Evolutionary conservation across 129 eudicot genomes (phyloP), one percentile per base, ranked within the genome.

Genomic region (Scalesia atractyloides): DNA sequence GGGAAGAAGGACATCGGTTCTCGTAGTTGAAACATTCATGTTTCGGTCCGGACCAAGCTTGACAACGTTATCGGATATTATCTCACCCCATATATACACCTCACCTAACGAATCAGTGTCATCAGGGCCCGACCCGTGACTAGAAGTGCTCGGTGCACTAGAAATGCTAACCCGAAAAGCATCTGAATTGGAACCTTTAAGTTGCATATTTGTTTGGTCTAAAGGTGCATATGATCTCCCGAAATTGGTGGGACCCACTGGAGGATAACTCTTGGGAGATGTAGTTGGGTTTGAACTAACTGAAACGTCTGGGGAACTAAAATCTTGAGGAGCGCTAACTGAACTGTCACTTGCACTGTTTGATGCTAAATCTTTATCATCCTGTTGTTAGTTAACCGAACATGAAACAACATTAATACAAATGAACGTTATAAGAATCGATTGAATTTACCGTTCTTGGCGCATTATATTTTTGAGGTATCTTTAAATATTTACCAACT

Each of bases 71-170:
- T 92, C 98, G 59, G 90, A 89, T 70, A 85, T 85, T 46, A 92
- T 95, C 80, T 92, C 98, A 16, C 98, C 98, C 98, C 98, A 92
- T 39, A 92, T 87, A 73, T 92, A 92, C 54, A 92, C 98, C 58
- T 89, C 98, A 37, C 95, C 96, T 76, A 89, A 68, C 14, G 92
- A 91, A 76, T 92, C 98, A 75, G 85, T 80, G 63, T 92, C 98
- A 74, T 92, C 98, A 0, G 84, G 89, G 33, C 78, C 91, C 20
- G 98, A 92, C 46, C 98, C 96, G 34, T 92, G 96, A 80, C 98
- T 92, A 30, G 98, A 92, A 46, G 98, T 87, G 68, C 98, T 92
- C 11, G 96, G 96, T 16, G 88, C 95, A 79, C 98, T 92, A 46
- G 98, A 92, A 51, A 92, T 92, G 59, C 98, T 92, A 58, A 92